A percentile compares a stretch with the other conserved stretches of the same genome.
These are phyloP conservation scores for Trypanosomatidae sp. DNA, from an alignment of 208 protist species.

Conservation along the genomic window DNA sequence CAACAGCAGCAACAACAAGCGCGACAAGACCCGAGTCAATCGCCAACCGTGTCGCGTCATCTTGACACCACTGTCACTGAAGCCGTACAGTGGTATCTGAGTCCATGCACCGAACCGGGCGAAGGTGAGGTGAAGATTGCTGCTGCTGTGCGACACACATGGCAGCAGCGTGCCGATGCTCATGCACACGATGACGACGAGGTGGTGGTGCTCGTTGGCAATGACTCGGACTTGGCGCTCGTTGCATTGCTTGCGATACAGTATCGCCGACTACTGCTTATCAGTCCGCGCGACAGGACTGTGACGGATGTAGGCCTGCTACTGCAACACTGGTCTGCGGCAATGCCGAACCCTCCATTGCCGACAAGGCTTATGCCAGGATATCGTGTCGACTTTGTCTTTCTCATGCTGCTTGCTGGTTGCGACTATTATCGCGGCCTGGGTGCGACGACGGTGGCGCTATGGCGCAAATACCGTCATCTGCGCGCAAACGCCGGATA, in stretches of 20 bases:
- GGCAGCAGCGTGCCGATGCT: slow-evolving; percentile 6
- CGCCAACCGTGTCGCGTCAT: background rate
- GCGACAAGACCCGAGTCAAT: background rate
- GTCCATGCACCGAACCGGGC: slow-evolving; percentile 31
- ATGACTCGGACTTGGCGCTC: slow-evolving; percentile 75
- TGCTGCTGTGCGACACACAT: slow-evolving; percentile 23
- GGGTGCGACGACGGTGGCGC: slow-evolving; percentile 8
- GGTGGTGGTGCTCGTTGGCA: slow-evolving; percentile 43
- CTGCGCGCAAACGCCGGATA: slow-evolving; percentile 53
- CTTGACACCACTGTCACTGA: background rate
- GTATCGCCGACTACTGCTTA: slow-evolving; percentile 31
- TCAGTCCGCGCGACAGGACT: slow-evolving; percentile 30
- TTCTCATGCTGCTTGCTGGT: slow-evolving; percentile 60
- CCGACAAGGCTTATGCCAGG: slow-evolving; percentile 19
- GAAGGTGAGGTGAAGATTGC: slow-evolving; percentile 84
- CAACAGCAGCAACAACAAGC: slow-evolving; percentile 1
- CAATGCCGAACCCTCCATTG: slow-evolving; percentile 28
- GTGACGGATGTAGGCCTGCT: slow-evolving; percentile 42
- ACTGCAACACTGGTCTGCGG: slow-evolving; percentile 43
- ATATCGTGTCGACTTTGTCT: slow-evolving; percentile 76
- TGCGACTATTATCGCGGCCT: slow-evolving; percentile 77
- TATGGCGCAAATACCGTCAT: slow-evolving; percentile 65
- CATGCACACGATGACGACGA: slow-evolving; percentile 42
- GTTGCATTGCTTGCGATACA: slow-evolving; percentile 47
- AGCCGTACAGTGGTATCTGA: slow-evolving; percentile 5